Evolutionary conservation across 768 basidiomycete genomes (phyloP), one percentile per base, ranked within the genome.

Genomic region (Tricholoma flavovirens): DNA sequence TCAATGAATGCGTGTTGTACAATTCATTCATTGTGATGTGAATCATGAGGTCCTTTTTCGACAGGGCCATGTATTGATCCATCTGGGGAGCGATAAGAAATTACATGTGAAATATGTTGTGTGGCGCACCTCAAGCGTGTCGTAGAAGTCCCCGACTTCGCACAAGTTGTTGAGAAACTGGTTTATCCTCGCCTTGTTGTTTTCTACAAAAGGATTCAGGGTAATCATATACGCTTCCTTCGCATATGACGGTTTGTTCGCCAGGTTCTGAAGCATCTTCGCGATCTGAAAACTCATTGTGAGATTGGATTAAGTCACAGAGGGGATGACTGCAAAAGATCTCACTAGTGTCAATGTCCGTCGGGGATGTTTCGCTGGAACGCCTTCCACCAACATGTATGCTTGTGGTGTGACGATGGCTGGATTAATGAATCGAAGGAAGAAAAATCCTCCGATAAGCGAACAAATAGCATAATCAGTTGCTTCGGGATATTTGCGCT

Each of bases 51-150:
- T 98, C 97, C 73, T 98, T 98, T 82, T 99, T 99, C 57, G 95
- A 98, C 56, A 99, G 77, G 8, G 97, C 97, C 94, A 99, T 98
- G 71, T 99, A 99, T 78, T 98, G 97, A 73, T 99, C 97, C 88
- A 98, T 96, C 96, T 97, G 62, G 3, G 24, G 56, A 6, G 26
- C n/a, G 51, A 30, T 54, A 53, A 30, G 6, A 30, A 17, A 12
- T 24, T 32, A 53, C 21, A 30, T 19, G 26, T 26, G 36, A 32
- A 29, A 17, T 26, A 48, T 17, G 0, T 36, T 3, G 26, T 30
- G 26, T 4, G 9, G 26, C 24, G 46, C 58, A 93, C 94, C 87
- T 99, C 97, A 38, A 99, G 79, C 10, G 95, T 94, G 62, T 99
- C 97, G 71, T 98, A 98, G 69, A 99, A 99, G 73, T 99, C 97